phyloP scores from a whole-genome alignment of 1,284 basidiomycete genomes.

The Meripilus lineatus region DNA sequence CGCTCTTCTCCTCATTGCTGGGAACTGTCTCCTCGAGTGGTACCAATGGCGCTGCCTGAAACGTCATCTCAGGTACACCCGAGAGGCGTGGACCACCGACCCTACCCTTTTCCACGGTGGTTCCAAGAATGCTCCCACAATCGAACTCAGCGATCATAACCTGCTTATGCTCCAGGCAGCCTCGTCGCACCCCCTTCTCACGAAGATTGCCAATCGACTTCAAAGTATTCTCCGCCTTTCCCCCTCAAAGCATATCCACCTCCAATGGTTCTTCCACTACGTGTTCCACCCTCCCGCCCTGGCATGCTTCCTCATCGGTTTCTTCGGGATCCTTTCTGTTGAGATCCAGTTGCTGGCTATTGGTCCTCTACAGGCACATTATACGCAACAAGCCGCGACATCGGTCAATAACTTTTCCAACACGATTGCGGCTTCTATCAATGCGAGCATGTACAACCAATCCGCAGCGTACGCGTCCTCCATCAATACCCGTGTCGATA shows the following conservation, averaged over 20 bases:
- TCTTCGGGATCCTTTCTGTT: constrained; percentile 87
- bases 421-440: constrained; percentile 73
- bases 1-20: constrained; percentile 58
- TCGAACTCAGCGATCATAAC: constrained; percentile 69
- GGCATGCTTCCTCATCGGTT: constrained; percentile 84
- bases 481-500: constrained; percentile 69
- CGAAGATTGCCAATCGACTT: constrained; percentile 54
- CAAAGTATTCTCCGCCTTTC: constrained; percentile 46
- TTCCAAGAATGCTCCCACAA: constrained; percentile 37
- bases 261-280: constrained; percentile 84
- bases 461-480: constrained; percentile 71
- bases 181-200: constrained; percentile 65
- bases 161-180: constrained; percentile 68
- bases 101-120: constrained; percentile 48
- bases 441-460: constrained; percentile 76
- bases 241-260: constrained; percentile 55
- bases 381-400: constrained; percentile 50
- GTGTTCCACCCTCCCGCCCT: constrained; percentile 88
- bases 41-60: constrained; percentile 74
- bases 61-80: constrained; percentile 59
- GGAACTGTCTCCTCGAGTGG: constrained; percentile 70
- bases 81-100: constrained; percentile 71
- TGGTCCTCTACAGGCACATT: constrained; percentile 62
- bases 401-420: constrained; percentile 64
- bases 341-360: constrained; percentile 81